Conservation (phyloP, 106 monocot genomes). For the Platanthera zijinensis region DNA sequence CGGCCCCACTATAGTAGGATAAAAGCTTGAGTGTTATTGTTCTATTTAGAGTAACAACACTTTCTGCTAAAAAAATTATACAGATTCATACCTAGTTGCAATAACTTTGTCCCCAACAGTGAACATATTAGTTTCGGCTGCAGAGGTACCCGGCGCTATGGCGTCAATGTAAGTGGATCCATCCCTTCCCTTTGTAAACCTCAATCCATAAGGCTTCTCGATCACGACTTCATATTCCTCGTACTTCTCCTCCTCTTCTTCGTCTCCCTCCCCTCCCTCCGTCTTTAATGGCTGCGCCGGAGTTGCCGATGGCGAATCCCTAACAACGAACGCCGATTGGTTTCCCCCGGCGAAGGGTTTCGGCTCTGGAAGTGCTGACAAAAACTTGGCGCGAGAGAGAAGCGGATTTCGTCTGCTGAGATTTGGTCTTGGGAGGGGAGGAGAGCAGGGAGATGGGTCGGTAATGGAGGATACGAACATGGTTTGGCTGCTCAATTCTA, state of each 20-base stretch:
- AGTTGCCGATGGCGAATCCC: slow-evolving; percentile 37
- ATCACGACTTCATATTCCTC: slow-evolving; percentile 79
- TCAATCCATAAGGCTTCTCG: slow-evolving; percentile 90
- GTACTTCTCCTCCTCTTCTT: slow-evolving; percentile 25
- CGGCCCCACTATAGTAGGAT: too few relatives aligned
- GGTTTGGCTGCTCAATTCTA: neutral
- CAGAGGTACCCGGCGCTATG: slow-evolving; percentile 57
- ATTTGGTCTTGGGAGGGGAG: slow-evolving; percentile 26
- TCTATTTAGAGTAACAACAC: too few relatives aligned
- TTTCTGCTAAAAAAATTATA: too few relatives aligned
- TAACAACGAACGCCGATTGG: slow-evolving; percentile 7
- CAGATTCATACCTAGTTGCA: slow-evolving; percentile 60
- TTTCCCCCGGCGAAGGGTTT: neutral
- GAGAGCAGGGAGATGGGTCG: slow-evolving; percentile 31
- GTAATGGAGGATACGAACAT: slow-evolving; percentile 31
- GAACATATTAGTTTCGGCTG: slow-evolving; percentile 62
- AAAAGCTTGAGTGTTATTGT: too few relatives aligned
- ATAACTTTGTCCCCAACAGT: slow-evolving; percentile 82
- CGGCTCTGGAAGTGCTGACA: neutral
- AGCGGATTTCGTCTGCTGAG: slow-evolving; percentile 2
- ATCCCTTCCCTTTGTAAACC: slow-evolving; percentile 72
- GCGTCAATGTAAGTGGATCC: slow-evolving; percentile 89
- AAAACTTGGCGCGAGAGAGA: slow-evolving; percentile 3
- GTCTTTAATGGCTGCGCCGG: slow-evolving; percentile 38
- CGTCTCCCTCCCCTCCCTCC: slow-evolving; percentile 26